A percentile compares a stretch with the other conserved stretches of the same genome.
These are phyloP conservation scores for Moringa oleifera DNA, from an alignment of 345 rosid genomes.

Conservation along the genomic window DNA sequence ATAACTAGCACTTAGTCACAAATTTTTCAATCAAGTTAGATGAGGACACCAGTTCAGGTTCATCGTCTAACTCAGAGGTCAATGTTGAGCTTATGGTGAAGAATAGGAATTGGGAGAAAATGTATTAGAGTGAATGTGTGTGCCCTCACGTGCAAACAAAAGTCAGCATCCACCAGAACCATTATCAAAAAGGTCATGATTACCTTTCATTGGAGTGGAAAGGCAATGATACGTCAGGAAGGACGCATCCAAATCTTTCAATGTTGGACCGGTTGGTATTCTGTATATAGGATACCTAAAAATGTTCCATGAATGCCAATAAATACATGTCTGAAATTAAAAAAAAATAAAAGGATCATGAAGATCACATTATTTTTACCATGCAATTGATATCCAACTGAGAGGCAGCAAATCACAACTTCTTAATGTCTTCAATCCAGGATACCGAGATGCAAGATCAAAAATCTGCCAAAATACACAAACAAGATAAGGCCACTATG, in stretches of 20 bases:
- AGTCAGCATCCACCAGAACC: background rate
- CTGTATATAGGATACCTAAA: slow-evolving; percentile 38
- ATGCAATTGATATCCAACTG: slow-evolving; percentile 37
- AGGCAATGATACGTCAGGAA: slow-evolving; percentile 33
- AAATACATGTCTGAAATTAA: background rate
- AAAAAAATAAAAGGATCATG: slow-evolving; percentile 2
- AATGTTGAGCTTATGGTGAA: background rate
- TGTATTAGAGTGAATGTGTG: too few relatives aligned
- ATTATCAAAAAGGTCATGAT: background rate
- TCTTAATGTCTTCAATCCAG: slow-evolving; percentile 23
- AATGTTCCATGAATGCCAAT: slow-evolving; percentile 7
- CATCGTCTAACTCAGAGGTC: background rate
- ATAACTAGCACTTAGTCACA: too few relatives aligned
- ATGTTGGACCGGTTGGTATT: slow-evolving; percentile 35
- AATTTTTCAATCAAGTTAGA: too few relatives aligned
- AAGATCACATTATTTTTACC: slow-evolving; percentile 21
- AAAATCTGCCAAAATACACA: slow-evolving; percentile 18
- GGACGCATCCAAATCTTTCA: slow-evolving; percentile 39
- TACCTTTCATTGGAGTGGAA: slow-evolving; percentile 29
- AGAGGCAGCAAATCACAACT: slow-evolving; percentile 33
- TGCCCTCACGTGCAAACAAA: background rate
- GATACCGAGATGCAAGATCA: slow-evolving; percentile 21
- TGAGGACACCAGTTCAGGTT: too few relatives aligned
- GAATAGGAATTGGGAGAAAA: background rate
- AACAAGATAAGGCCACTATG: background rate